A percentile compares a stretch with the other conserved stretches of the same genome.
These are phyloP conservation scores for Fraxinus americana DNA, from an alignment of 257 asterid genomes.

Conservation along the genomic window DNA sequence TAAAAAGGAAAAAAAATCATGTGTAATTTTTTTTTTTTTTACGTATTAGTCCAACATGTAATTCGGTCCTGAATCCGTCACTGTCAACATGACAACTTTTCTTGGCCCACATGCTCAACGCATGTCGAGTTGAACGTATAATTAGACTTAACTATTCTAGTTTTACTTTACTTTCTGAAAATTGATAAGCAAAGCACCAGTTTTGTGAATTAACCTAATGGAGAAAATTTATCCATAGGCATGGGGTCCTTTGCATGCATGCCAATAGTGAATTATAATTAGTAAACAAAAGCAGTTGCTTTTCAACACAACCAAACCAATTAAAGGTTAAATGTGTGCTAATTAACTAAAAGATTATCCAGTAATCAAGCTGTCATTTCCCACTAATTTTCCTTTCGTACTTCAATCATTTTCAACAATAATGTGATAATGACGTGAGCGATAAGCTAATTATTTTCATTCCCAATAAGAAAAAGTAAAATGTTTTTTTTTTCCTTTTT, in stretches of 20 bases:
- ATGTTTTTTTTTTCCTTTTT: no score
- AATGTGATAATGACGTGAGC: not conserved
- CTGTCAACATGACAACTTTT: no score
- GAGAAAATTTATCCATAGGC: not conserved
- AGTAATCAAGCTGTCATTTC: slow-evolving; percentile 12
- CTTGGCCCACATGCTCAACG: no score
- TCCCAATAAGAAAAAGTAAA: not conserved
- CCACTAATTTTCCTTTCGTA: slow-evolving; percentile 22
- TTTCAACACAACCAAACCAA: not conserved
- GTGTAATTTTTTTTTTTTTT: no score
- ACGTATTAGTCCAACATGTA: no score
- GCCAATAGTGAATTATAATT: not conserved
- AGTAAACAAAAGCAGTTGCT: not conserved
- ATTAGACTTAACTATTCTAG: no score
- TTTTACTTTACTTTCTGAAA: no score
- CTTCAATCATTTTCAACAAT: slow-evolving; percentile 22
- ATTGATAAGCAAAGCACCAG: not conserved
- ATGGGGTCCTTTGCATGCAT: slow-evolving; percentile 1
- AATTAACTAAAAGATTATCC: not conserved
- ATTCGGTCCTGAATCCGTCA: no score
- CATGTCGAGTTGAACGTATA: no score
- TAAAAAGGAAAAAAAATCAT: no score
- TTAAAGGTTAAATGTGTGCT: not conserved
- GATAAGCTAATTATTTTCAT: slow-evolving; percentile 8
- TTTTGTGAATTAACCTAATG: not conserved